Percentiles rank a stretch among this genome's conserved stretches.
These are phyloP conservation scores for Syncephalis plumigaleata DNA, from an alignment of 371 early-diverging fungal genomes.

Conservation along the genomic window DNA sequence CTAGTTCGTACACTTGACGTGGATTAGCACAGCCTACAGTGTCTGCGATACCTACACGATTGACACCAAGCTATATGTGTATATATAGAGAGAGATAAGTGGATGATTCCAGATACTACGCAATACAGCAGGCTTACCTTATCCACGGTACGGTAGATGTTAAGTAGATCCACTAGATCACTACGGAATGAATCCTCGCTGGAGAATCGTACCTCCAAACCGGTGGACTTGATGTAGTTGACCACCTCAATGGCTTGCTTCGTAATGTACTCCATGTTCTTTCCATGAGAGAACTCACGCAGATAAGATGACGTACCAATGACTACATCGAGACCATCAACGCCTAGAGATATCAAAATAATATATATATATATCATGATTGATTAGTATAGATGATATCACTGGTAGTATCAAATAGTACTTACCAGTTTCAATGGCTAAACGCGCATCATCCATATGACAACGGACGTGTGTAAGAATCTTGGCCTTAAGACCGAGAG, in stretches of 20 bases:
- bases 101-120: background rate
- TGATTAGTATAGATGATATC: background rate
- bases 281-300: constrained; percentile 92
- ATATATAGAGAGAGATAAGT: background rate
- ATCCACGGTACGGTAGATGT: constrained; percentile 86
- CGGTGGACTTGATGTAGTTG: constrained; percentile 81
- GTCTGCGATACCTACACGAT: constrained; percentile 96
- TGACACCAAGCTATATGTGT: constrained; percentile 54
- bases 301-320: constrained; percentile 90
- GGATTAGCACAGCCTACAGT: constrained; percentile 96
- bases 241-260: constrained; percentile 88
- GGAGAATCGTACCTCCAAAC: constrained; percentile 91
- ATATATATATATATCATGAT: constrained; percentile 1
- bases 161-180: constrained; percentile 86
- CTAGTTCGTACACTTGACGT: constrained; percentile 92
- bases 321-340: constrained; percentile 90
- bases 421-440: constrained; percentile 79
- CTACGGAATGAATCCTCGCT: constrained; percentile 94
- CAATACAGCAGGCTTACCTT: constrained; percentile 27
- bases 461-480: constrained; percentile 90
- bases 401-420: too few species aligned
- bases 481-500: constrained; percentile 89
- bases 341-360: constrained; percentile 19
- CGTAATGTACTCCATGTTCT: constrained; percentile 91
- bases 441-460: constrained; percentile 93